phyloP scores from a whole-genome alignment of 768 basidiomycete genomes.

The Leccinum obscurum region DNA sequence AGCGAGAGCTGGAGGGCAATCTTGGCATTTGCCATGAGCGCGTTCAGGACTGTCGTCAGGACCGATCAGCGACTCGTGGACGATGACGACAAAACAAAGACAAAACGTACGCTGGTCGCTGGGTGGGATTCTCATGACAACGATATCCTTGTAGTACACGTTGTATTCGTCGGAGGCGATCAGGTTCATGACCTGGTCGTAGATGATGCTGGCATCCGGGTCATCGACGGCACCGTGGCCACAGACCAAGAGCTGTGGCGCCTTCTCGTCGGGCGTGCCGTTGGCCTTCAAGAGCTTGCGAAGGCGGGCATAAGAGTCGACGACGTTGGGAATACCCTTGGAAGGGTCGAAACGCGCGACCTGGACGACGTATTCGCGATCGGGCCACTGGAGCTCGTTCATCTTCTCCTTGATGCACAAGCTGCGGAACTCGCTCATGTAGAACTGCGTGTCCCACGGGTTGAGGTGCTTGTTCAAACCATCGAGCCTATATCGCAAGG shows the following conservation, averaged over 20 bases:
- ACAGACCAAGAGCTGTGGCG: conserved; percentile 78
- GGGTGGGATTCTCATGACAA: conserved; percentile 79
- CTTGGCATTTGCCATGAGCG: conserved; percentile 85
- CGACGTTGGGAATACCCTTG: conserved; percentile 79
- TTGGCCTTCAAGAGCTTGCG: conserved; percentile 58
- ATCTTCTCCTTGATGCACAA: conserved; percentile 80
- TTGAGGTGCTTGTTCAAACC: conserved; percentile 90
- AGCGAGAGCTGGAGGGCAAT: conserved; percentile 90
- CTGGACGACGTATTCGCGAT: conserved; percentile 85
- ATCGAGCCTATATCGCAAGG: conserved; percentile 61
- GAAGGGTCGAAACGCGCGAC: conserved; percentile 94
- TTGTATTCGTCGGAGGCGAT: conserved; percentile 53
- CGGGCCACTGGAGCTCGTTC: conserved; percentile 75
- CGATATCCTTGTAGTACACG: conserved; percentile 59
- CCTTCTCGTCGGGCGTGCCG: conserved; percentile 47
- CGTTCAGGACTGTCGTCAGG: conserved; percentile 66
- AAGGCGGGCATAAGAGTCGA: conserved; percentile 87
- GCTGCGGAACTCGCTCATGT: conserved; percentile 86
- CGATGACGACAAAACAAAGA: background rate
- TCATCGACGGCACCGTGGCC: conserved; percentile 95
- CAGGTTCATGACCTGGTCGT: conserved; percentile 71
- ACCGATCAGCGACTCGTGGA: conserved; percentile 4
- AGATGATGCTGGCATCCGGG: conserved; percentile 91
- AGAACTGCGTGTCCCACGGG: conserved; percentile 80
- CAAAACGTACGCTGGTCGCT: conserved; percentile 72